phyloP scores from a whole-genome alignment of 805 yeast species.

The Grigorovia yakushimaensis region DNA sequence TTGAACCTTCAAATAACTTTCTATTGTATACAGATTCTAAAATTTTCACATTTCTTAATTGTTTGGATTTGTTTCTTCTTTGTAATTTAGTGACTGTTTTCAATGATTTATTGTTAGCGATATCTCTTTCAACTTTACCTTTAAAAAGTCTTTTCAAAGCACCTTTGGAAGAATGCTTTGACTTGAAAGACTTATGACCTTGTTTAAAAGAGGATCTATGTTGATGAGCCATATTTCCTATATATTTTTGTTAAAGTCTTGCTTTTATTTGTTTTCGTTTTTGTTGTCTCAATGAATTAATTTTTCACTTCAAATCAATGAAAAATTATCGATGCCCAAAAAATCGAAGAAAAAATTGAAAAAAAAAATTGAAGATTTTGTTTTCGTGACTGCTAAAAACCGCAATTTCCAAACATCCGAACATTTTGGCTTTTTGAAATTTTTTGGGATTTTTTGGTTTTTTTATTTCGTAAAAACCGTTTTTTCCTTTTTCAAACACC shows the following conservation, averaged over 20 bases:
- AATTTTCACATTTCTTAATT: conserved; percentile 65
- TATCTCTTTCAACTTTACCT: conserved; percentile 78
- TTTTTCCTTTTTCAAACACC: no score
- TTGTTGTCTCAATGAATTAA: neutral
- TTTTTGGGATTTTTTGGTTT: neutral
- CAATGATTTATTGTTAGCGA: conserved; percentile 27
- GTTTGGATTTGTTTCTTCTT: conserved; percentile 71
- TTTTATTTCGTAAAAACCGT: no score
- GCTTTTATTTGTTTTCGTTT: neutral
- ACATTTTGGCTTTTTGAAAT: no score
- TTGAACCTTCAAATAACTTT: conserved; percentile 67
- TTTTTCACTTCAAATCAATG: neutral
- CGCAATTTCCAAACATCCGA: neutral
- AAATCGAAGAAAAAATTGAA: neutral
- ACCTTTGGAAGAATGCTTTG: conserved; percentile 85
- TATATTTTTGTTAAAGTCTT: no score
- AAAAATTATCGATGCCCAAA: neutral
- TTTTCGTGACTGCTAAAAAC: no score
- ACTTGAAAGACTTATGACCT: conserved; percentile 82
- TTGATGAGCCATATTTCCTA: conserved; percentile 53
- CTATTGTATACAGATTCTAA: conserved; percentile 47
- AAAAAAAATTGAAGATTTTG: no score
- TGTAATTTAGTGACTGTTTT: conserved; percentile 40
- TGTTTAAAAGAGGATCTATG: conserved; percentile 80
- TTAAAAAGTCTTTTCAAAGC: conserved; percentile 68